These are phyloP conservation scores for Cyberlindnera xylosilytica DNA, from an alignment of 805 yeast genomes.

Conservation along the genomic window DNA sequence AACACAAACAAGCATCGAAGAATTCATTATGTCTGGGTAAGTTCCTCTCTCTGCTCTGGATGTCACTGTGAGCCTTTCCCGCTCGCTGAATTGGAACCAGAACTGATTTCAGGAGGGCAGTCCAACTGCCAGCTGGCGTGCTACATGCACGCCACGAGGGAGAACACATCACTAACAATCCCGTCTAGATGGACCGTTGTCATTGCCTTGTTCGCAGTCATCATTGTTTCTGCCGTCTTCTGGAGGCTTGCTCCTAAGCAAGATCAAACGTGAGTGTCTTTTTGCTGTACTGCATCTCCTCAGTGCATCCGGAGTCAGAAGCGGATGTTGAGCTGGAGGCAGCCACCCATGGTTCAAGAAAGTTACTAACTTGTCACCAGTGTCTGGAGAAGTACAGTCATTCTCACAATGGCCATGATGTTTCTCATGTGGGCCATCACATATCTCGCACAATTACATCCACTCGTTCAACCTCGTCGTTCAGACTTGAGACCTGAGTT, in stretches of 20 bases:
- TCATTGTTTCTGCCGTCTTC: slow-evolving; percentile 56
- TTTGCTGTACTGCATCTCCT: background rate
- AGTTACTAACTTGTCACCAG: slow-evolving; percentile 26
- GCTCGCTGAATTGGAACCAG: too few species aligned
- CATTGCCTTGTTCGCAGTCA: slow-evolving; percentile 9
- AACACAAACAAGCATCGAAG: background rate
- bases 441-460: slow-evolving; percentile 81
- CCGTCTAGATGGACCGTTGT: slow-evolving; percentile 11
- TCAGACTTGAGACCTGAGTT: slow-evolving; percentile 86
- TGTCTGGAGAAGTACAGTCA: slow-evolving; percentile 70
- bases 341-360: background rate
- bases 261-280: slow-evolving; percentile 50
- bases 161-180: slow-evolving; percentile 5
- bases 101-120: too few species aligned
- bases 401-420: slow-evolving; percentile 71
- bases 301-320: too few species aligned
- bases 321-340: too few species aligned
- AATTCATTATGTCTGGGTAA: slow-evolving; percentile 13
- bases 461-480: slow-evolving; percentile 86
- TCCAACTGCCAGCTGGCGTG: background rate
- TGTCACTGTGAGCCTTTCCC: too few species aligned
- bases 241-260: slow-evolving; percentile 88
- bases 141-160: background rate
- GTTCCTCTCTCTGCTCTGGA: too few species aligned
- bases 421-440: slow-evolving; percentile 93